These are phyloP conservation scores for Talaromyces thailandensis DNA, from an alignment of 495 filamentous ascomycete genomes.

Conservation along the genomic window DNA sequence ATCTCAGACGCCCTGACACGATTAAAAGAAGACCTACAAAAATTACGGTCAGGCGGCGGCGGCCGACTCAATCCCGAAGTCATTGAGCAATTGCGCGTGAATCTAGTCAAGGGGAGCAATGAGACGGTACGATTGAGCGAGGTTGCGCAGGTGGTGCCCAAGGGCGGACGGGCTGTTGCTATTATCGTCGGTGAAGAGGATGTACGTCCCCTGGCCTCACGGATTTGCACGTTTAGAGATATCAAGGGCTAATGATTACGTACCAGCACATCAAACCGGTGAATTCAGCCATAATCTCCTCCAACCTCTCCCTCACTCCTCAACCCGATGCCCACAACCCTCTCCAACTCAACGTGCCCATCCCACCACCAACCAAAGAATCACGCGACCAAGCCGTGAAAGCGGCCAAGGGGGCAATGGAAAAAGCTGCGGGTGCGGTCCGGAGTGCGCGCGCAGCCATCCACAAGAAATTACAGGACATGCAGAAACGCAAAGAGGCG, in stretches of 20 bases:
- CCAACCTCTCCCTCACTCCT: constrained; percentile 63
- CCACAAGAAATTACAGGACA: constrained; percentile 56
- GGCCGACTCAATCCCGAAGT: constrained; percentile 60
- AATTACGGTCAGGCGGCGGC: constrained; percentile 57
- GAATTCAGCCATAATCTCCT: constrained; percentile 57
- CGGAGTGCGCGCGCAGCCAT: constrained; percentile 48
- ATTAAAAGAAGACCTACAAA: constrained; percentile 54
- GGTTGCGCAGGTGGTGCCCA: constrained; percentile 67
- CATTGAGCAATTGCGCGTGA: constrained; percentile 57
- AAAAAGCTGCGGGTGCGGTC: constrained; percentile 43
- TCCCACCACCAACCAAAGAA: constrained; percentile 62
- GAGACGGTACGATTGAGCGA: constrained; percentile 50
- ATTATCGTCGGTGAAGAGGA: constrained; percentile 57
- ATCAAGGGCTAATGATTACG: not conserved
- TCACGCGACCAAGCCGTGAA: constrained; percentile 43
- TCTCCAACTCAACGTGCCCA: constrained; percentile 60
- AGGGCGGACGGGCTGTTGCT: constrained; percentile 56
- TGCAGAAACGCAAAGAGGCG: constrained; percentile 45
- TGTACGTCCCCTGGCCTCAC: constrained; percentile 27
- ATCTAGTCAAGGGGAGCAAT: constrained; percentile 43
- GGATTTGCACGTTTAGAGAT: not conserved
- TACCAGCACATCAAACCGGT: constrained; percentile 59
- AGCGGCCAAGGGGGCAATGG: constrained; percentile 50
- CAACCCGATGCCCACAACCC: constrained; percentile 58
- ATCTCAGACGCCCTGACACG: constrained; percentile 47